Evolutionary conservation across 2,329 filamentous ascomycete species (phyloP).

Genomic region (Aspergillus vadensis): DNA sequence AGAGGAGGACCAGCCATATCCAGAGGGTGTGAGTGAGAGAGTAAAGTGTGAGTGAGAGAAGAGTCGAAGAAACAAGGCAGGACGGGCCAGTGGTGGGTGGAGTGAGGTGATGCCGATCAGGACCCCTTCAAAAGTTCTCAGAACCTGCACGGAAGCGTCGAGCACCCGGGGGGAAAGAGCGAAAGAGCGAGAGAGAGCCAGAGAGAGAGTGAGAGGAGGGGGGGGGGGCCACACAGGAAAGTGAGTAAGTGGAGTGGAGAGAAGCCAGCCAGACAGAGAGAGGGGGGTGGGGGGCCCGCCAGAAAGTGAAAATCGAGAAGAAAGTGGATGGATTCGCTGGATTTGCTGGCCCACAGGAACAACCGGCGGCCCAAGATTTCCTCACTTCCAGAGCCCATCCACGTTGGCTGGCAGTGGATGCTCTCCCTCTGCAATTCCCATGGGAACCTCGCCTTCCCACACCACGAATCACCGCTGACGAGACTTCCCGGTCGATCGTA

Average conservation of each 20-base stretch:
- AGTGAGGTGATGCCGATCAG: slow-evolving; percentile 16
- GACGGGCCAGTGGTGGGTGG: slow-evolving; percentile 3
- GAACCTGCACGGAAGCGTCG: slow-evolving; percentile 22
- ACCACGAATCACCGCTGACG: slow-evolving; percentile 11
- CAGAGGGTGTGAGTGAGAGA: neutral
- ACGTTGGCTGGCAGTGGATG: slow-evolving; percentile 9
- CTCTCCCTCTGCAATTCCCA: neutral
- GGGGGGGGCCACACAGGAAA: neutral
- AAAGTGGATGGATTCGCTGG: neutral
- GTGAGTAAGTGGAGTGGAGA: neutral
- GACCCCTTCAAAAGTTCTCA: slow-evolving; percentile 12
- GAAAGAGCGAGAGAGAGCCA: neutral
- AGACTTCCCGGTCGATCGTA: slow-evolving; percentile 19
- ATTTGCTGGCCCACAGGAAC: slow-evolving; percentile 14
- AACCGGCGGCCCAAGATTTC: slow-evolving; percentile 5
- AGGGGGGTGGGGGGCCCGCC: neutral
- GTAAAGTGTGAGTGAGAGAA: neutral
- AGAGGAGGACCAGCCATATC: neutral
- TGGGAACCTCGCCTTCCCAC: slow-evolving; percentile 2
- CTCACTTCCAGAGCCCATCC: neutral
- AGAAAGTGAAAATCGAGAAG: neutral
- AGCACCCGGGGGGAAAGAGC: slow-evolving; percentile 10
- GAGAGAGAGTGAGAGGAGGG: neutral
- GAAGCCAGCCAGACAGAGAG: neutral
- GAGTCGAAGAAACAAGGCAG: slow-evolving; percentile 1